Base-by-base conservation (phyloP, 2,329 filamentous ascomycete genomes). In the Penicillium janthinellum region DNA sequence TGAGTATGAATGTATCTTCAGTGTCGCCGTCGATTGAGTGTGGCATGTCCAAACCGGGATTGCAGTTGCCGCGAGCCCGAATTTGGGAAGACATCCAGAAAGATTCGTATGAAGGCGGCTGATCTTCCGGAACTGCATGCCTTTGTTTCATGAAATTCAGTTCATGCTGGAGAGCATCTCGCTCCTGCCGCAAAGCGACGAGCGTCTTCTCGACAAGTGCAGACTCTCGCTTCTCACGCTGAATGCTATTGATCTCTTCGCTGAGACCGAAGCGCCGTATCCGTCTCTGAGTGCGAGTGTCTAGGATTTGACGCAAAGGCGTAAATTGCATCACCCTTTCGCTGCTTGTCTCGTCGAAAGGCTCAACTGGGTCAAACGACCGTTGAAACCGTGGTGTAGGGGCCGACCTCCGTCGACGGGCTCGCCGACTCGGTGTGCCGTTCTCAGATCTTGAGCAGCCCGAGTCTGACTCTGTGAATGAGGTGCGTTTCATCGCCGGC, bases 181-280 rank as follows among this genome's bases (percentile, higher is more conserved):
- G 65, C 59, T 73, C 71, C 31, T 67, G 64, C 48, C 65, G 57
- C 48, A 75, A 41, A 17, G 62, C 52, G 14, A 65, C 66, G n/a
- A 72, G 44, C 2, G 62, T 65, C 61, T 66, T 70, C 45, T 72
- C 67, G 41, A 70, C 65, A 4, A 63, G 70, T 12, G 64, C 61
- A 0, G 64, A 56, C 14, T 72, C 65, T 22, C 73, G 73, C 59
- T 75, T 77, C 56, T 79, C 78, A 5, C 74, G 73, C 41, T 80
- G 72, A 39, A 79, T 73, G 25, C 72, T 67, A 62, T 81, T 80
- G 58, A 80, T 76, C 59, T 81, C 79, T 60, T 81, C 75, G 57
- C 79, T 82, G 49, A 82, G 64, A 4, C 80, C 77, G 54, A 77
- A 72, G 12, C 81, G 75, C 35, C 73, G 68, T 47, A 82, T 77